These are phyloP conservation scores for Picochlorum costavermella DNA, from an alignment of 139 green algal species.

Conservation along the genomic window DNA sequence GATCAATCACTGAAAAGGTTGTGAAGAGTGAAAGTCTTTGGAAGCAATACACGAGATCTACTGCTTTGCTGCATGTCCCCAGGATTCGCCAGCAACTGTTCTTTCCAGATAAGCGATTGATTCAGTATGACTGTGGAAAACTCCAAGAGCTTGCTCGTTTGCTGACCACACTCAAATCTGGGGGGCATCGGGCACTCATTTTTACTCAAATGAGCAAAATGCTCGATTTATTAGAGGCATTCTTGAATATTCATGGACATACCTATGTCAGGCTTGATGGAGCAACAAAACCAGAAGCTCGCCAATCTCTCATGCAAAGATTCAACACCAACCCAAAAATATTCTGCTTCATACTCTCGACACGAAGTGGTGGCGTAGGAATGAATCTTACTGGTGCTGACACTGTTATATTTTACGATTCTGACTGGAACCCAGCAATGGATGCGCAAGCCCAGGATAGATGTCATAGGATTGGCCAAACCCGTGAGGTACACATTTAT, in stretches of 20 bases:
- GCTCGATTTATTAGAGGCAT: conserved; percentile 94
- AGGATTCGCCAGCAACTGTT: conserved; percentile 78
- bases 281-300: conserved; percentile 90
- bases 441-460: conserved; percentile 85
- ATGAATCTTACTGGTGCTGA: conserved; percentile 98
- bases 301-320: conserved; percentile 80
- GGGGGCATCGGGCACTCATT: conserved; percentile 84
- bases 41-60: conserved; percentile 23
- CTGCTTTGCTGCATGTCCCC: conserved; percentile 53
- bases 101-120: conserved; percentile 88
- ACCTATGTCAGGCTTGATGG: conserved; percentile 94
- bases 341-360: conserved; percentile 95
- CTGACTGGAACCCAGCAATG: conserved; percentile 95
- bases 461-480: conserved; percentile 96
- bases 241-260: conserved; percentile 91
- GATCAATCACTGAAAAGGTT: conserved; percentile 24
- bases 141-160: conserved; percentile 78
- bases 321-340: conserved; percentile 86
- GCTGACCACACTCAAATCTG: conserved; percentile 67
- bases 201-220: conserved; percentile 97
- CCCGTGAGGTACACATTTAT: conserved; percentile 95
- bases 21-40: conserved; percentile 21
- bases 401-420: conserved; percentile 98
- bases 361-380: conserved; percentile 86
- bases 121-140: conserved; percentile 95